Evolutionary conservation across 208 protist species (phyloP).

Genomic region (Leishmania tropica): DNA sequence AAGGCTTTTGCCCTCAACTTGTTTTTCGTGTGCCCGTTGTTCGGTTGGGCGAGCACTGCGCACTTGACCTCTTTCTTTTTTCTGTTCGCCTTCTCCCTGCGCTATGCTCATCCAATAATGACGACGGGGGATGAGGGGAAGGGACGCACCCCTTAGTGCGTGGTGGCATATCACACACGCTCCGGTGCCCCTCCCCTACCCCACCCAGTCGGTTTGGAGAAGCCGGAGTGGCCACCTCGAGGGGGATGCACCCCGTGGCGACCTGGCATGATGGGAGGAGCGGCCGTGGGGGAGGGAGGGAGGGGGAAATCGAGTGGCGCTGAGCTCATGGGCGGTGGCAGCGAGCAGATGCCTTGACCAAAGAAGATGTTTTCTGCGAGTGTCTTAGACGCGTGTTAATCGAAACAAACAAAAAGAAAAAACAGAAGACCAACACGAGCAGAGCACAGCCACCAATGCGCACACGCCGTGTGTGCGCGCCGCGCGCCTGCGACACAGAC

Average conservation of each 20-base stretch:
- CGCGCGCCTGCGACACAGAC: not conserved
- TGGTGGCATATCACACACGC: no score
- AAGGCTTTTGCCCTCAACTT: not conserved
- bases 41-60: not conserved
- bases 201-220: no score
- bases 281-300: no score
- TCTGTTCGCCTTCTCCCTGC: not conserved
- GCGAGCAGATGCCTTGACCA: not conserved
- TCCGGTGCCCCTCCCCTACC: no score
- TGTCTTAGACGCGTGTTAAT: not conserved
- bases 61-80: not conserved
- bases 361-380: not conserved
- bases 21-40: not conserved
- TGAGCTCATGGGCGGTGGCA: not conserved
- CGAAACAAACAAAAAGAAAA: not conserved
- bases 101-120: not conserved
- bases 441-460: not conserved
- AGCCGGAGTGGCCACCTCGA: no score
- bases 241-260: no score
- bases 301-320: not conserved
- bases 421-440: not conserved
- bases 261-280: no score
- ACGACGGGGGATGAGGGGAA: not conserved
- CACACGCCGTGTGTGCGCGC: no score
- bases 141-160: no score